Base-by-base conservation (phyloP, 441 rosid genomes). In the Aquilaria agallochum region DNA sequence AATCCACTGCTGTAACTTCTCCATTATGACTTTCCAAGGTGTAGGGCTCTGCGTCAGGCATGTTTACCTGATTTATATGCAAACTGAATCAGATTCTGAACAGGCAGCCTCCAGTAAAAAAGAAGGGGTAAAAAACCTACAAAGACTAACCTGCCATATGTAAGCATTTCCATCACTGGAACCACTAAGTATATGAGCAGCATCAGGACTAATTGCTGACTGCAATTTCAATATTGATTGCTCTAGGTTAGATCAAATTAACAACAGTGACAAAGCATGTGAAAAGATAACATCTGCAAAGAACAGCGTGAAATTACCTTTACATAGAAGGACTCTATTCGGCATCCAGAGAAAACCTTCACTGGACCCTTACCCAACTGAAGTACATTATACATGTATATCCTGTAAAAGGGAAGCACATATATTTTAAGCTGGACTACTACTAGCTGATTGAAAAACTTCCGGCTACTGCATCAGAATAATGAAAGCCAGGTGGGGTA, bases 121-220 rank as follows among this genome's bases (percentile, higher is more conserved):
- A 34, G 72, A 52, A 59, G 12, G 31, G 40, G n/a, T 20, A 50
- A 11, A 6, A 33, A 3, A 7, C 45, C 0, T 12, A 60, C 45
- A 64, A 57, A 72, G 59, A 34, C 65, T 33, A 36, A 90, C 97
- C 97, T 91, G 90, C 97, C 96, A 94, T 60, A 94, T 60, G 76
- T 83, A 86, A 66, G 87, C 94, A 54, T 83, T 80, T 62, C 96
- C 90, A 61, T 95, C 87, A 50, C 97, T 89, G 40, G 97, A 95
- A 56, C 99, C 97, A 51, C 97, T 85, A 65, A 89, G 80, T 72
- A 90, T 61, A 58, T 81, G 72, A 72, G 78, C 74, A 14, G 85
- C 96, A 81, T 92, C 92, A 54, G 96, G 94, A 78, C 96, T 89
- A 64, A 94, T 94, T 66, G 77, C 80, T 30, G 96, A 79, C 99